phyloP scores from a whole-genome alignment of 2,329 filamentous ascomycete genomes.

The Arthrobotrys conoides region DNA sequence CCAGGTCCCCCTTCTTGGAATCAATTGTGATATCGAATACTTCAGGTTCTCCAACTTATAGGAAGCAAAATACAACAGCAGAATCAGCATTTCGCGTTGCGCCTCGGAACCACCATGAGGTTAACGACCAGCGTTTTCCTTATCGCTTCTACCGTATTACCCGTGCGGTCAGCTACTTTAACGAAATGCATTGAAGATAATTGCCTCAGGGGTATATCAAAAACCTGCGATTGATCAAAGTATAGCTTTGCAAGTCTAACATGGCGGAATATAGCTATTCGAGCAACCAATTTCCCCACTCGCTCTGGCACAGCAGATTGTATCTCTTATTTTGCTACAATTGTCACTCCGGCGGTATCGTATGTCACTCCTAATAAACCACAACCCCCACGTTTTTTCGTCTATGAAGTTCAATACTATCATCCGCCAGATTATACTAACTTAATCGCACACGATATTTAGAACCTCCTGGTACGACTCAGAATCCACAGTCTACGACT shows the following conservation, averaged over 20 bases:
- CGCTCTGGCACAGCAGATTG: slow-evolving; percentile 31
- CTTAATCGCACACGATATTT: background rate
- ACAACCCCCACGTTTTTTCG: background rate
- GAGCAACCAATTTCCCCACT: slow-evolving; percentile 26
- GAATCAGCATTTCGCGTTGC: slow-evolving; percentile 3
- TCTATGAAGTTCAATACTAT: background rate
- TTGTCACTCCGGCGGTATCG: slow-evolving; percentile 26
- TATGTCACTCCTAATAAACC: background rate
- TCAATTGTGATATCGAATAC: background rate
- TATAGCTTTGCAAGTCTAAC: background rate
- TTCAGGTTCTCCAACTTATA: background rate
- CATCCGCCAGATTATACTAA: background rate
- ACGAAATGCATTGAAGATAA: slow-evolving; percentile 26
- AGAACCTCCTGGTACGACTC: slow-evolving; percentile 7
- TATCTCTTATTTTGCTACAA: slow-evolving; percentile 38
- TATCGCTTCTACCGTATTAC: background rate
- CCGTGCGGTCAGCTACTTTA: slow-evolving; percentile 3
- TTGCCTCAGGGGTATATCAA: slow-evolving; percentile 8
- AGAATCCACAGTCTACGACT: background rate
- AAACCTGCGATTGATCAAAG: background rate
- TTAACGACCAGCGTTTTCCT: background rate
- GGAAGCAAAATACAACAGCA: slow-evolving; percentile 11
- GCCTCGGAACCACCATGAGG: background rate
- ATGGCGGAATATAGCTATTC: slow-evolving; percentile 17
- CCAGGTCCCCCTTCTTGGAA: background rate